A percentile compares a stretch with the other conserved stretches of the same genome.
These are phyloP conservation scores for Pythium biforme DNA, from an alignment of 352 stramenopile genomes.

Conservation along the genomic window DNA sequence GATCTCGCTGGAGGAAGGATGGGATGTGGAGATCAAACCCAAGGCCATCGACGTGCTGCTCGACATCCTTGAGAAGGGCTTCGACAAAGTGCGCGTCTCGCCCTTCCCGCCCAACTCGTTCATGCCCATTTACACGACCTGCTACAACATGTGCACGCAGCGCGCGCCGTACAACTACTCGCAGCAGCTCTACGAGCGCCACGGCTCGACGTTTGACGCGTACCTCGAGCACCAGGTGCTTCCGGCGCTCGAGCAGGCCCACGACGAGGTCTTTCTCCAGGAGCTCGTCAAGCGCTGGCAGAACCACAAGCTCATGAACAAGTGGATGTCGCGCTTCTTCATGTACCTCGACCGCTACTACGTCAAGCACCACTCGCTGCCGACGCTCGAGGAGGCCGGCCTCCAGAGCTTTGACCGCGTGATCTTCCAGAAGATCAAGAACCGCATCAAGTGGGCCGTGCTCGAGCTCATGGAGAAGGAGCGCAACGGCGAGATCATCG, in stretches of 20 bases:
- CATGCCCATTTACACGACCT: slow-evolving; percentile 91
- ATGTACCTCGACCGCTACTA: slow-evolving; percentile 99
- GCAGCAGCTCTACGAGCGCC: slow-evolving; percentile 97
- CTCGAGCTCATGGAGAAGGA: slow-evolving; percentile 98
- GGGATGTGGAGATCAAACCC: slow-evolving; percentile 87
- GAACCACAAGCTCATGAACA: slow-evolving; percentile 99
- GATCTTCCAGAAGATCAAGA: slow-evolving; percentile 85
- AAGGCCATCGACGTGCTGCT: slow-evolving; percentile 88
- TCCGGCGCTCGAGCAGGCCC: slow-evolving; percentile 82
- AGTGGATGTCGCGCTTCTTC: slow-evolving; percentile 99
- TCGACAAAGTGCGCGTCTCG: slow-evolving; percentile 79
- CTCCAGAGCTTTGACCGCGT: slow-evolving; percentile 83
- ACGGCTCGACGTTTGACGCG: slow-evolving; percentile 90
- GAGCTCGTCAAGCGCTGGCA: slow-evolving; percentile 97
- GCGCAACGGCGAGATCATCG: slow-evolving; percentile 96
- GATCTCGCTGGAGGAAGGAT: slow-evolving; percentile 84
- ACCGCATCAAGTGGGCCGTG: slow-evolving; percentile 87
- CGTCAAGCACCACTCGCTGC: slow-evolving; percentile 97
- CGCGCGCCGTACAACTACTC: slow-evolving; percentile 99
- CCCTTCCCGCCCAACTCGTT: slow-evolving; percentile 83
- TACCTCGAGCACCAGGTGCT: slow-evolving; percentile 92
- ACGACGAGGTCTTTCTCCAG: slow-evolving; percentile 95
- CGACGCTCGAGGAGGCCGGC: slow-evolving; percentile 92
- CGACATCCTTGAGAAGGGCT: slow-evolving; percentile 82
- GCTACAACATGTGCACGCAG: slow-evolving; percentile 99